Base-by-base conservation (phyloP, 1,284 basidiomycete genomes). In the Malassezia sympodialis region DNA sequence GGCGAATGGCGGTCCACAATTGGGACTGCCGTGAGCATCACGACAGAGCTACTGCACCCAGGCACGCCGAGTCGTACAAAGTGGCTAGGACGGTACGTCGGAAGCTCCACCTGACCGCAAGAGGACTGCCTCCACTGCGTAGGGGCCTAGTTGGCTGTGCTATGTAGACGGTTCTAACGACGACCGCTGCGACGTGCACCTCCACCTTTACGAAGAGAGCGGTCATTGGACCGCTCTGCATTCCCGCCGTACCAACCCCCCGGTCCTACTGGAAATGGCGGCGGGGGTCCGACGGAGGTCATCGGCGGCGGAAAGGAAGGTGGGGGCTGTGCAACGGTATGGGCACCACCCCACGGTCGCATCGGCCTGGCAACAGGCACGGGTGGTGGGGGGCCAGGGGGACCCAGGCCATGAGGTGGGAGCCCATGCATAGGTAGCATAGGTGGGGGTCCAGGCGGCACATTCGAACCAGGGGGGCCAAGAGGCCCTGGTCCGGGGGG, bases 161-260 rank as follows among this genome's bases (percentile, higher is more conserved):
- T 43, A n/a, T 28, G 28, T 30, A 19, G 19, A n/a, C n/a, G n/a
- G n/a, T 37, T 28, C 51, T 47, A 47, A 17, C 45, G 19, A 39
- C 46, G 32, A 39, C 32, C 24, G 41, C 46, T 28, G 17, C 46
- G 21, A 31, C 46, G 42, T 5, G 14, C 48, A 40, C 47, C 19
- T 27, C 42, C 17, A 19, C 43, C 19, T 12, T 34, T 15, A 14
- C 51, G 44, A 31, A 37, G 51, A 32, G 35, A 24, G 15, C 30
- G 27, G 32, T 49, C 44, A 2, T 32, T 23, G 17, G 27, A 8
- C 19, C 41, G 51, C 6, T 53, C 46, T 26, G 49, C 24, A 30
- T 50, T 50, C 14, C 54, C 54, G 43, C 54, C 54, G 49, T 56
- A 56, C 54, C 54, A 56, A 17, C 54, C 54, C 32, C 54, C 54